Conservation (phyloP, 805 yeast species). For the Candida khao-thaluensis region DNA sequence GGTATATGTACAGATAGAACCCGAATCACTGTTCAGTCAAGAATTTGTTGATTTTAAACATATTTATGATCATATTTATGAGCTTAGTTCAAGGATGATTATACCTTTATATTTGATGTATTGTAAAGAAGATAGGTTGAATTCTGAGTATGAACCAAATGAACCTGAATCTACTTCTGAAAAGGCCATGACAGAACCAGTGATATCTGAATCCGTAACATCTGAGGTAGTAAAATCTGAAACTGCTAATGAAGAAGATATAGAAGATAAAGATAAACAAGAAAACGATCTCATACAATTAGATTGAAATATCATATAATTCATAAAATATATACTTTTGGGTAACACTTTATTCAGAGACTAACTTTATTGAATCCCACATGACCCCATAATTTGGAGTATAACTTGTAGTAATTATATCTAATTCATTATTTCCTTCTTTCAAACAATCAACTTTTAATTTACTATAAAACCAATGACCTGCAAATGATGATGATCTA, state of each 20-base stretch:
- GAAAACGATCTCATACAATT: too few relatives aligned
- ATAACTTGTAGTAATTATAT: slow-evolving; percentile 8
- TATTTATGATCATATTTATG: slow-evolving; percentile 4
- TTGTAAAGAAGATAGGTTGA: slow-evolving; percentile 11
- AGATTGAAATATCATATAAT: too few relatives aligned
- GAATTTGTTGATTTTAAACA: slow-evolving; percentile 8
- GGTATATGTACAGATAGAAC: slow-evolving; percentile 9
- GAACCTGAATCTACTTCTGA: too few relatives aligned
- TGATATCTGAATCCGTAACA: too few relatives aligned
- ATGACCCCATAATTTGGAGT: slow-evolving; percentile 10
- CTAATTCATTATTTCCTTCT: slow-evolving; percentile 8
- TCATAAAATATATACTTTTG: too few relatives aligned
- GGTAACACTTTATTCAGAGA: neutral
- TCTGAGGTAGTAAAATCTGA: too few relatives aligned
- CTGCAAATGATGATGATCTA: slow-evolving; percentile 13
- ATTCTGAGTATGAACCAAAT: too few relatives aligned
- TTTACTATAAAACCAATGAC: slow-evolving; percentile 12
- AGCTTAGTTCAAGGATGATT: neutral
- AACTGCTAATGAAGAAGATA: too few relatives aligned
- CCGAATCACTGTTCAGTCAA: slow-evolving; percentile 9
- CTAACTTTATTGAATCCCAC: slow-evolving; percentile 13
- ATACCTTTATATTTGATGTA: slow-evolving; percentile 10
- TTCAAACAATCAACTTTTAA: slow-evolving; percentile 6
- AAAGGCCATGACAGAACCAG: too few relatives aligned
- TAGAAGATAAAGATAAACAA: too few relatives aligned